Evolutionary conservation across 2,329 filamentous ascomycete species (phyloP).

Genomic region (Camillea tinctor): DNA sequence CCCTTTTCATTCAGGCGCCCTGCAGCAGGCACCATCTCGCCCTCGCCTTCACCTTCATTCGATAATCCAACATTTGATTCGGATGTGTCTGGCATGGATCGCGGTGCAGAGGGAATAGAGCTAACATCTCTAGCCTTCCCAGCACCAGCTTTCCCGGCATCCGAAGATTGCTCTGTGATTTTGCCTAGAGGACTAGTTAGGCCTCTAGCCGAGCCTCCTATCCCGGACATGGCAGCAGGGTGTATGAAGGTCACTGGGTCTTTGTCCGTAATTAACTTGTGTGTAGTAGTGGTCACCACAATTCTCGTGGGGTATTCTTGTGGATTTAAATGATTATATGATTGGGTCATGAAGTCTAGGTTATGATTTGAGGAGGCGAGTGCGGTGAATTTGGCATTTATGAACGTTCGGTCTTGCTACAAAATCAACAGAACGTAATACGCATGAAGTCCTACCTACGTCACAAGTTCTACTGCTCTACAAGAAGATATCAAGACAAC

Average conservation of each 20-base stretch:
- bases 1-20: conserved; percentile 50
- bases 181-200: conserved; percentile 17
- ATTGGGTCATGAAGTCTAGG: conserved; percentile 16
- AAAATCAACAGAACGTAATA: conserved; percentile 1
- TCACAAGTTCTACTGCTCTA: conserved; percentile 18
- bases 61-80: conserved; percentile 17
- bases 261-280: conserved; percentile 23
- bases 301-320: conserved; percentile 4
- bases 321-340: conserved; percentile 14
- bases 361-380: not conserved
- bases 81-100: conserved; percentile 29
- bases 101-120: conserved; percentile 21
- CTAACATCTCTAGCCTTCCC: conserved; percentile 14
- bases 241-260: conserved; percentile 26
- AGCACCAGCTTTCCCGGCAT: conserved; percentile 1
- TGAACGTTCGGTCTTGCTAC: conserved; percentile 11
- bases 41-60: conserved; percentile 27
- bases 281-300: conserved; percentile 20
- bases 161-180: conserved; percentile 9
- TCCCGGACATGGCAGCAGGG: conserved; percentile 31
- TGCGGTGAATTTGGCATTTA: conserved; percentile 16
- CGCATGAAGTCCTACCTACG: conserved; percentile 21
- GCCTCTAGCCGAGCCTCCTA: conserved; percentile 22
- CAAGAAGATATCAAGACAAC: not conserved
- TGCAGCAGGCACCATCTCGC: conserved; percentile 36